Conservation (phyloP, 1,139 yeast species). For the Blastobotrys illinoisensis region DNA sequence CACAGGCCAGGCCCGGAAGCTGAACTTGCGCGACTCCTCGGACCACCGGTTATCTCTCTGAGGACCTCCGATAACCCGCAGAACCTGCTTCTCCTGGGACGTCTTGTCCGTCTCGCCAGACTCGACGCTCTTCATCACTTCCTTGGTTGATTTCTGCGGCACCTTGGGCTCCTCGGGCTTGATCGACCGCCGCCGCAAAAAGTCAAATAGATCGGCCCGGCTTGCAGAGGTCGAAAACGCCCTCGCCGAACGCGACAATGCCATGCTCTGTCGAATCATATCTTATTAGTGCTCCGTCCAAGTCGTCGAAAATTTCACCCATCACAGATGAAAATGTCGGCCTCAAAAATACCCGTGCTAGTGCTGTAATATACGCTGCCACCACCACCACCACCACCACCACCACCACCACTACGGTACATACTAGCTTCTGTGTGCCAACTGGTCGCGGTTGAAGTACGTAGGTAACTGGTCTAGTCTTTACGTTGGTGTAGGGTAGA, state of each 20-base stretch:
- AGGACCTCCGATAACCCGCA: slow-evolving; percentile 29
- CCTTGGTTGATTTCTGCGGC: slow-evolving; percentile 17
- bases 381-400: too few species aligned
- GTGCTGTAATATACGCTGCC: not conserved
- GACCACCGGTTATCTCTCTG: slow-evolving; percentile 19
- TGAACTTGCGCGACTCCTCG: slow-evolving; percentile 20
- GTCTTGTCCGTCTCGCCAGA: slow-evolving; percentile 9
- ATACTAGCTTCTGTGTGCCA: too few species aligned
- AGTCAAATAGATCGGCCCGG: slow-evolving; percentile 19
- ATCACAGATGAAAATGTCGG: not conserved
- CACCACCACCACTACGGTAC: too few species aligned
- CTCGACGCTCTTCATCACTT: slow-evolving; percentile 24
- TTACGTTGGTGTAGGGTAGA: too few species aligned
- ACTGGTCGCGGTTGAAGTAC: too few species aligned
- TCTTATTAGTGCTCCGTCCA: not conserved
- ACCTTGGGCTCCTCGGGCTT: slow-evolving; percentile 14
- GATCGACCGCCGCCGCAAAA: slow-evolving; percentile 18
- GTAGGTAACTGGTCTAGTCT: too few species aligned
- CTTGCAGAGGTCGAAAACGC: slow-evolving; percentile 5
- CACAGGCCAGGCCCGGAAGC: slow-evolving; percentile 30
- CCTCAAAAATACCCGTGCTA: not conserved
- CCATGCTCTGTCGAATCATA: slow-evolving; percentile 2
- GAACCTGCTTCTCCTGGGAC: slow-evolving; percentile 13
- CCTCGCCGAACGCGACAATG: slow-evolving; percentile 1
- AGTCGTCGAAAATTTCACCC: not conserved